phyloP scores from a whole-genome alignment of 768 basidiomycete species.

The Lactifluus piperatus region DNA sequence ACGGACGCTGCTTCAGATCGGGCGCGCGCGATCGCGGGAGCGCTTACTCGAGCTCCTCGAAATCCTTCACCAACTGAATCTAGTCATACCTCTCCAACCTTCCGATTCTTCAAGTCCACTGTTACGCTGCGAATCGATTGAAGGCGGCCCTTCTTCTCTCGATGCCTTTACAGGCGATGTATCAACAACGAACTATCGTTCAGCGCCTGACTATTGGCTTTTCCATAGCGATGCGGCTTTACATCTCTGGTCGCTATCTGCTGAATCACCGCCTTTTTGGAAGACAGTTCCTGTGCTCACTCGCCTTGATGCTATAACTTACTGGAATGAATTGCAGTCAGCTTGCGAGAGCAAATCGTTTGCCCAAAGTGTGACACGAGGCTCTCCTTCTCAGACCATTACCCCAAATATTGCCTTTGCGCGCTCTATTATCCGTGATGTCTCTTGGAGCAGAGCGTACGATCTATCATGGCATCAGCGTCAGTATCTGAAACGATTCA shows the following conservation, averaged over 20 bases:
- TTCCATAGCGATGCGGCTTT: slow-evolving; percentile 49
- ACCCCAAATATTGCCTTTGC: slow-evolving; percentile 28
- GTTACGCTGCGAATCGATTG: slow-evolving; percentile 38
- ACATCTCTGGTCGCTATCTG: slow-evolving; percentile 49
- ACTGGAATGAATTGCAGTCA: slow-evolving; percentile 49
- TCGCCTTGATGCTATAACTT: slow-evolving; percentile 34
- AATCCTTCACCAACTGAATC: slow-evolving; percentile 45
- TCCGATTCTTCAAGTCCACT: slow-evolving; percentile 35
- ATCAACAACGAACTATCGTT: slow-evolving; percentile 35
- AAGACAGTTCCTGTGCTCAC: slow-evolving; percentile 38
- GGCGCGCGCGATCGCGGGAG: slow-evolving; percentile 47
- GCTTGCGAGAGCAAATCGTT: slow-evolving; percentile 36
- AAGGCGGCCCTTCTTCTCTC: slow-evolving; percentile 39
- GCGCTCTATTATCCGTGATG: slow-evolving; percentile 46
- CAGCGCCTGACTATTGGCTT: slow-evolving; percentile 57
- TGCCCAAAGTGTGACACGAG: slow-evolving; percentile 18
- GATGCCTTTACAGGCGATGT: slow-evolving; percentile 37
- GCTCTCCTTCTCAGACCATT: slow-evolving; percentile 23
- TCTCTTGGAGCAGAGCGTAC: slow-evolving; percentile 56
- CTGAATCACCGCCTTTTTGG: slow-evolving; percentile 45
- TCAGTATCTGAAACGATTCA: slow-evolving; percentile 49
- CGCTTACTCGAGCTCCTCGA: slow-evolving; percentile 56
- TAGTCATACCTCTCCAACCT: slow-evolving; percentile 49
- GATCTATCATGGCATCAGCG: slow-evolving; percentile 59
- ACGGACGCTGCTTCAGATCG: slow-evolving; percentile 45